These are phyloP conservation scores for Termitomyces eurrhizus DNA, from an alignment of 768 basidiomycete species.

Conservation along the genomic window DNA sequence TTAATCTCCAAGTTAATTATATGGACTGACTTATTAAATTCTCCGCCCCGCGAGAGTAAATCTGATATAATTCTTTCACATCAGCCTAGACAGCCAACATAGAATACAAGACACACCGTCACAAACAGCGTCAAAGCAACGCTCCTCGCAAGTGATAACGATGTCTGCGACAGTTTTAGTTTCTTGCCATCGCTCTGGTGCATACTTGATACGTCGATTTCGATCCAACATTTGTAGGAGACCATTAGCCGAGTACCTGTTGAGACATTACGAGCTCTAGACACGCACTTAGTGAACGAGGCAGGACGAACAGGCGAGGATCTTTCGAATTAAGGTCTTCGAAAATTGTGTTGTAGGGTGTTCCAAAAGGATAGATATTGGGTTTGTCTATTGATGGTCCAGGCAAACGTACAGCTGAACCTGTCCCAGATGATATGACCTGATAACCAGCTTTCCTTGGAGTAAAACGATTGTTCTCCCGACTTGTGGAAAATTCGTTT, in stretches of 20 bases:
- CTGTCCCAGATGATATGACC: conserved; percentile 94
- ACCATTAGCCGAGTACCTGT: conserved; percentile 90
- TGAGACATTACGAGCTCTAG: conserved; percentile 5
- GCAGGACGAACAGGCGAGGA: conserved; percentile 62
- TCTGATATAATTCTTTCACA: conserved; percentile 43
- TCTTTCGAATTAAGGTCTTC: conserved; percentile 87
- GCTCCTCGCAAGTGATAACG: conserved; percentile 98
- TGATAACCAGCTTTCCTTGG: conserved; percentile 84
- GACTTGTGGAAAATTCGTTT: neutral
- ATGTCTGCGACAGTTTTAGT: conserved; percentile 86
- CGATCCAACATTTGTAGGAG: conserved; percentile 95
- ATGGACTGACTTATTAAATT: conserved; percentile 92
- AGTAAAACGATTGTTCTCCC: conserved; percentile 11
- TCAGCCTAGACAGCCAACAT: conserved; percentile 2
- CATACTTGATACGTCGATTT: conserved; percentile 85
- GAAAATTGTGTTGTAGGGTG: conserved; percentile 94
- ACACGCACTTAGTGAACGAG: neutral
- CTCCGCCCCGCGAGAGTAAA: conserved; percentile 81
- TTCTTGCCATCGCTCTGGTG: conserved; percentile 98
- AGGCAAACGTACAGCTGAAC: conserved; percentile 93
- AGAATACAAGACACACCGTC: conserved; percentile 61
- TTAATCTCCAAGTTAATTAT: conserved; percentile 98
- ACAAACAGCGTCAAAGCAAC: conserved; percentile 97
- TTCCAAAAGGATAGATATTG: conserved; percentile 95
- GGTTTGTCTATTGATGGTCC: conserved; percentile 97